Conservation (phyloP, 108 stramenopile genomes). For the Conticribra guillardii region DNA sequence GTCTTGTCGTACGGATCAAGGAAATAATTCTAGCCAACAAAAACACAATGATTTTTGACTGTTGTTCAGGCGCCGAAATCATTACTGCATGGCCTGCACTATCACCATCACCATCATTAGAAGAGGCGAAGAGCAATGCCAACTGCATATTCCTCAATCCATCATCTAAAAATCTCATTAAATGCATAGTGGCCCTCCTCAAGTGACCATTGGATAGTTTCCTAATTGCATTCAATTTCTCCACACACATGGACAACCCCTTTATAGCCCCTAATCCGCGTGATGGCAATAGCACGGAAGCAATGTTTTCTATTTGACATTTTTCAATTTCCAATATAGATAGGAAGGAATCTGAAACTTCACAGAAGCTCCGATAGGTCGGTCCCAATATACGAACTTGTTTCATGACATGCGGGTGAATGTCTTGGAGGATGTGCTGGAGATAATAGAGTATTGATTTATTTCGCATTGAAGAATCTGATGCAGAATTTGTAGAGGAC, state of each 20-base stretch:
- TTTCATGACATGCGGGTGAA: background rate
- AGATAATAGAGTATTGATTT: background rate
- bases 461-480: background rate
- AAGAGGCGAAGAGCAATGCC: background rate
- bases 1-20: background rate
- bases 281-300: background rate
- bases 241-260: background rate
- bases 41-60: conserved; percentile 2
- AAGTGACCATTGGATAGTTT: background rate
- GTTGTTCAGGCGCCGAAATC: background rate
- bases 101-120: background rate
- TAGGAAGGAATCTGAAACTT: background rate
- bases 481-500: too few species aligned
- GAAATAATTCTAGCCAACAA: conserved; percentile 15
- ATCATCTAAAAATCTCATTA: background rate
- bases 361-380: background rate
- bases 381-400: background rate
- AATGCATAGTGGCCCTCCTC: background rate
- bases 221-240: background rate
- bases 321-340: background rate
- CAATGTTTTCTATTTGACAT: background rate
- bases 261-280: background rate
- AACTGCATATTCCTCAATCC: background rate
- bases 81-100: background rate
- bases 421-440: background rate